Evolutionary conservation across 2,329 filamentous ascomycete species (phyloP).

Genomic region (Aspergillus latus): DNA sequence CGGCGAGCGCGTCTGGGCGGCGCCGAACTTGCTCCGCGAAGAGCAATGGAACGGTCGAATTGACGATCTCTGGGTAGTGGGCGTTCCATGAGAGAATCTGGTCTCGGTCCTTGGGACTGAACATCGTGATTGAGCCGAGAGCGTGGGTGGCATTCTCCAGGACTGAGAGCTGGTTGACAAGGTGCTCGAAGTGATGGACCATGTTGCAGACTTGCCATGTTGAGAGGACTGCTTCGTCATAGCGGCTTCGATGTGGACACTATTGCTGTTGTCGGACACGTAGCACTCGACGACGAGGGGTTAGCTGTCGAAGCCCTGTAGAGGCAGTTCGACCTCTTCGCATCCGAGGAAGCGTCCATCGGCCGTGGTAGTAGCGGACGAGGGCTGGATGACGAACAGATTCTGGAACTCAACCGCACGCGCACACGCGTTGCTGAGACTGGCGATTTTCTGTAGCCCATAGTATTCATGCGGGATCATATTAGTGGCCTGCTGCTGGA

Average conservation of each 20-base stretch:
- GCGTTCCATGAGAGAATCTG: neutral
- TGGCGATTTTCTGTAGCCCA: neutral
- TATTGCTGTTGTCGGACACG: neutral
- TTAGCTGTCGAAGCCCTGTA: neutral
- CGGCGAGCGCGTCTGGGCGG: neutral
- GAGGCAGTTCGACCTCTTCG: neutral
- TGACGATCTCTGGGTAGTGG: neutral
- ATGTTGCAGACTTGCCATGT: neutral
- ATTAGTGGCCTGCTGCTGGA: neutral
- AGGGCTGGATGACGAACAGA: neutral
- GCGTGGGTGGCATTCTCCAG: neutral
- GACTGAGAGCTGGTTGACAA: neutral
- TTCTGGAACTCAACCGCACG: neutral
- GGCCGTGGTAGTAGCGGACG: neutral
- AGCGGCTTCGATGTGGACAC: neutral
- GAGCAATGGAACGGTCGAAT: neutral
- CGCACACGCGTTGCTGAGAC: neutral
- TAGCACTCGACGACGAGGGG: neutral
- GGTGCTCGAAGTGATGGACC: neutral
- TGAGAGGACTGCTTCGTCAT: neutral
- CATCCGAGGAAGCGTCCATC: neutral
- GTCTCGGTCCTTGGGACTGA: neutral
- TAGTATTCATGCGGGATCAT: conserved; percentile 1
- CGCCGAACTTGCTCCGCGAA: neutral
- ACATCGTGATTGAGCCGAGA: neutral